A percentile compares a stretch with the other conserved stretches of the same genome.
Conservation (phyloP, 768 basidiomycete genomes). For the Pulveroboletus sp. region DNA sequence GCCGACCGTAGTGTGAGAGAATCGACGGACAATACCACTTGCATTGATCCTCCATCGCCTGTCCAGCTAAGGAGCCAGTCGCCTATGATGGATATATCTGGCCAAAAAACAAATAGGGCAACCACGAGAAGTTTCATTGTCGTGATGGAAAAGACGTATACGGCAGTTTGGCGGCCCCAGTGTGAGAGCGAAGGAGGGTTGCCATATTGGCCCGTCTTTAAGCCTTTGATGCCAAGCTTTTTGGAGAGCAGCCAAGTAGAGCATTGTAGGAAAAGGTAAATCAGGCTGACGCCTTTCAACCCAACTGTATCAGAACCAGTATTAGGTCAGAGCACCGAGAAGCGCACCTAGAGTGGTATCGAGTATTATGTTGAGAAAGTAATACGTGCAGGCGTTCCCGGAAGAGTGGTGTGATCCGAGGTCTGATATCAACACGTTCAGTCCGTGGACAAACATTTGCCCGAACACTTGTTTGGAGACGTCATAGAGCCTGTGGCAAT, state of each 20-base stretch:
- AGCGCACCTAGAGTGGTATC: slow-evolving; percentile 70
- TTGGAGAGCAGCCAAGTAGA: slow-evolving; percentile 65
- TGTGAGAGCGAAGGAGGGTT: slow-evolving; percentile 69
- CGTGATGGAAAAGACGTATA: slow-evolving; percentile 79
- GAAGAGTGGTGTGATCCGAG: slow-evolving; percentile 65
- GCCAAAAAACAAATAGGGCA: slow-evolving; percentile 65
- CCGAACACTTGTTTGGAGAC: slow-evolving; percentile 91
- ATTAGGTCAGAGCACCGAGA: neutral
- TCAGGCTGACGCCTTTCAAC: slow-evolving; percentile 68
- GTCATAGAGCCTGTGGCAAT: slow-evolving; percentile 71
- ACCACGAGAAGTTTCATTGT: slow-evolving; percentile 94
- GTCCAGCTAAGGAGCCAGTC: slow-evolving; percentile 87
- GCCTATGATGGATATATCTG: slow-evolving; percentile 70
- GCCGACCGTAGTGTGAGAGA: neutral
- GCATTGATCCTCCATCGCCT: slow-evolving; percentile 57
- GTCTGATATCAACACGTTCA: slow-evolving; percentile 78
- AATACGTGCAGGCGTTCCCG: slow-evolving; percentile 86
- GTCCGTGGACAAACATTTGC: slow-evolving; percentile 75
- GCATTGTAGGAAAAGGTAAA: slow-evolving; percentile 70
- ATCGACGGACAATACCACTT: slow-evolving; percentile 75
- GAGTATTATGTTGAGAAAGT: slow-evolving; percentile 90
- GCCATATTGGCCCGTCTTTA: slow-evolving; percentile 88
- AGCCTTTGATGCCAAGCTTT: slow-evolving; percentile 65
- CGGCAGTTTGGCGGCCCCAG: slow-evolving; percentile 75
- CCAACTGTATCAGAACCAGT: slow-evolving; percentile 5